These are phyloP conservation scores for Bipolaris oryzae DNA, from an alignment of 2,329 filamentous ascomycete genomes.

Conservation along the genomic window DNA sequence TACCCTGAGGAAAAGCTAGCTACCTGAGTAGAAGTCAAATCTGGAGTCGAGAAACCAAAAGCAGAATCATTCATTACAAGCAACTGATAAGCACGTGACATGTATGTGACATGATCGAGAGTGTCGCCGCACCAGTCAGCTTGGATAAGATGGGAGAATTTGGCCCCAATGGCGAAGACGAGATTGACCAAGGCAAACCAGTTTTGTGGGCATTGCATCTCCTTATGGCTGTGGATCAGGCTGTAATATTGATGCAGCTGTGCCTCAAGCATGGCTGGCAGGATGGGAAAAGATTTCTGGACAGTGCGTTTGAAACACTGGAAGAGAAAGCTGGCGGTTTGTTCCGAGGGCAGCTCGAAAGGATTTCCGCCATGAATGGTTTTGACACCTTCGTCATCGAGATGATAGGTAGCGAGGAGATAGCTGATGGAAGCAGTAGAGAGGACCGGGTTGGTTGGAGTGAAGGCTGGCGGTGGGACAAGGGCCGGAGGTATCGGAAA, in stretches of 20 bases:
- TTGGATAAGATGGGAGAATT: conserved; percentile 36
- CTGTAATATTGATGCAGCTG: conserved; percentile 18
- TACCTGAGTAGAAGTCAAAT: conserved; percentile 16
- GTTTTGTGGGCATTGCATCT: conserved; percentile 11
- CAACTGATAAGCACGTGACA: conserved; percentile 27
- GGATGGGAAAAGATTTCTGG: conserved; percentile 32
- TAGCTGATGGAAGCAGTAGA: conserved; percentile 9
- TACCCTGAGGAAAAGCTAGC: conserved; percentile 15
- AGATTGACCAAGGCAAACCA: conserved; percentile 48
- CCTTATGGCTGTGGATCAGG: conserved; percentile 1
- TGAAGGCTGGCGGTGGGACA: neutral
- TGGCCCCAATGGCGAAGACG: conserved; percentile 49
- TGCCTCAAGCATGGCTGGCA: conserved; percentile 7
- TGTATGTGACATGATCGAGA: conserved; percentile 41
- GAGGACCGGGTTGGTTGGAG: neutral
- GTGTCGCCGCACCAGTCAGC: conserved; percentile 26
- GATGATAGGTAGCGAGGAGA: conserved; percentile 30
- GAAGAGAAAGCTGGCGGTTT: conserved; percentile 28
- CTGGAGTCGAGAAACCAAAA: conserved; percentile 35
- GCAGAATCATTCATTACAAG: conserved; percentile 23
- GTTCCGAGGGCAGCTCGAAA: conserved; percentile 16
- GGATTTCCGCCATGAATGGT: conserved; percentile 14
- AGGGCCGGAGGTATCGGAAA: neutral
- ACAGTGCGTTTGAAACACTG: conserved; percentile 40
- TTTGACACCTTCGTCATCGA: conserved; percentile 28